Evolutionary conservation across 257 asterid species (phyloP), one percentile per base, ranked within the genome.

Genomic region (Nicotiana otophora): DNA sequence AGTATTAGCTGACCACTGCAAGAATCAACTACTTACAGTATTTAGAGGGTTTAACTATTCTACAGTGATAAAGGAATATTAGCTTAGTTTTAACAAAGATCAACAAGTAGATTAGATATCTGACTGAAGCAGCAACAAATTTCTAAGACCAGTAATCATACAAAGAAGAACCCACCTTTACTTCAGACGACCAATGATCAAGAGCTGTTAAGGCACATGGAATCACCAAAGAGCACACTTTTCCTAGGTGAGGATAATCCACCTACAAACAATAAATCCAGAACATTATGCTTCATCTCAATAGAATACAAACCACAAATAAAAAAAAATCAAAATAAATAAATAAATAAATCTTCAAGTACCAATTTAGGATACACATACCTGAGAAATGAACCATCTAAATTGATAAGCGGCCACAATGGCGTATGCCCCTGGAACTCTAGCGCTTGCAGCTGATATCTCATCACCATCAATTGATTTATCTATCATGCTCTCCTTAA

Each of bases 161-260:
- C 42, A 80, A 39, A 77, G 53, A 55, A 36, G 74, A 54, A 83
- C 95, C 75, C 81, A 96, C 99, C 87, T 96, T 96, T 69, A 96
- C 99, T 88, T 93, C 92, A 0, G 97, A 91, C 30, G 97, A 96
- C 99, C 99, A 94, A 87, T 96, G 99, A 92, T 96, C 99, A 74
- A 96, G 94, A 83, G 97, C 92, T 58, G 96, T 90, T 60, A 96
- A 87, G 65, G 94, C 96, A 90, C 97, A 92, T 28, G 99, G 99
- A 84, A 96, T 88, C 87, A 94, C 91, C 92, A 91, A 88, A 87
- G 91, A 84, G 82, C 93, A 90, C 78, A 96, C 85, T 87, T 90
- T 94, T 83, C 98, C 98, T 64, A 94, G 81, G 81, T 85, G 86
- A 26, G 94, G 93, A 83, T 87, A 90, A 86, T 89, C 95, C 84